Evolutionary conservation across 1,284 basidiomycete genomes (phyloP), one percentile per base, ranked within the genome.

Genomic region (Golubevia pallescens): DNA sequence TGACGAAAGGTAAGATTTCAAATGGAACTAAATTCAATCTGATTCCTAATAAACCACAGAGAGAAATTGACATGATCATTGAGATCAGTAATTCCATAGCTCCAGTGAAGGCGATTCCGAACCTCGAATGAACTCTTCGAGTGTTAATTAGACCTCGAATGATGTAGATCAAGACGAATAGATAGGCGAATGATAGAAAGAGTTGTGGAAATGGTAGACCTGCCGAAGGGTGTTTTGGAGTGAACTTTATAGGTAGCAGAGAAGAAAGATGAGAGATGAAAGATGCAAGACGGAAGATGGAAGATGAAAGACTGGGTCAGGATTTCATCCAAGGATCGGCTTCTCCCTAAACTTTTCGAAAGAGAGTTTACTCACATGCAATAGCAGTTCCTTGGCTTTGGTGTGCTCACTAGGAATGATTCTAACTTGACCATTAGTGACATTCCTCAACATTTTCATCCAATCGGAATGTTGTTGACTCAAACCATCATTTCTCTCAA

Each of bases 101-200:
- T 16, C 94, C 96, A 1, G 96, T 98, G 84, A 97, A 93, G 1
- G 94, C 93, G 23, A 99, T 88, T 87, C 96, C 96, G 61, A 94
- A 89, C 59, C 93, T 90, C 0, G 93, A 96, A 85, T 99, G 95
- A 8, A 97, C 93, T 24, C 77, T 75, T 64, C 75, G 77, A 57
- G 82, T 68, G 66, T 78, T 77, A 56, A 80, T 89, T 86, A 96
- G 90, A 53, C 92, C 92, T 85, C 90, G 90, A 53, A 90, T 90
- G 68, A 95, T 92, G 73, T 93, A 93, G 23, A 89, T 87, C 74
- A 93, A 89, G 78, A 97, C 92, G 48, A 91, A 88, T 28, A 90
- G 86, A 86, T 98, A 98, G 20, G 93, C 92, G 21, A 92, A 76
- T 74, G 92, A 92, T 62, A 95, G 88, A 76, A 93, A 90, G 1